Evolutionary conservation across 768 basidiomycete species (phyloP), one percentile per base, ranked within the genome.

Genomic region (Lactarius hatsudake): DNA sequence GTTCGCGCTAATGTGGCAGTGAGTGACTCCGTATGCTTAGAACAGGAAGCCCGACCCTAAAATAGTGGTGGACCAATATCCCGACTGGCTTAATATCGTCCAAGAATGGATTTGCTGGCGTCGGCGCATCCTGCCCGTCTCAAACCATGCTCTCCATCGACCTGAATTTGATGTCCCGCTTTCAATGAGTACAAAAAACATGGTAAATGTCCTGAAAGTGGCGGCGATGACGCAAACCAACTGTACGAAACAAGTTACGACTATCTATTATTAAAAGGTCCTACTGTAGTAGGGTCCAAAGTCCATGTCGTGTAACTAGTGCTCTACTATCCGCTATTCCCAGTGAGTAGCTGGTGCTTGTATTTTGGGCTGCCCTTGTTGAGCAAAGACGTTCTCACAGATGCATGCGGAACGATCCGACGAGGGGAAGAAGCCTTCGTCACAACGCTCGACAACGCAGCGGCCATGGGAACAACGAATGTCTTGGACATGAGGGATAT

Each of bases 401-500:
- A 43, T 7, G 26, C 64, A 65, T 8, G 18, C 18, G 28, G 26
- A 3, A 20, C 20, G 48, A 53, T 65, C 15, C 12, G 38, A 13
- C 26, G 64, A 59, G n/a, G 45, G 64, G 48, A 54, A 13, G 32
- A 53, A 65, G 51, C 48, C 51, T 1, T 38, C 38, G 18, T 32
- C 58, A 30, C 64, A 65, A 10, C 28, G 28, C 12, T 42, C 20
- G 18, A 65, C 48, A 23, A 55, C 2, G 45, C 72, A 72, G 20
- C 18, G 34, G 28, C 72, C 72, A 2, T 17, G 28, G 0, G 58
- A 54, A 43, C 72, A 72, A 5, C 61, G 23, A 34, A 71, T 66
- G 61, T 62, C 28, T 20, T 20, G 53, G 58, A 55, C 72, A 40
- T 65, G 51, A 26, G 59, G 59, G 23, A 72, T 61, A 4, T 53